Base-by-base conservation (phyloP, 2,329 filamentous ascomycete genomes). In the Ustulina deusta region DNA sequence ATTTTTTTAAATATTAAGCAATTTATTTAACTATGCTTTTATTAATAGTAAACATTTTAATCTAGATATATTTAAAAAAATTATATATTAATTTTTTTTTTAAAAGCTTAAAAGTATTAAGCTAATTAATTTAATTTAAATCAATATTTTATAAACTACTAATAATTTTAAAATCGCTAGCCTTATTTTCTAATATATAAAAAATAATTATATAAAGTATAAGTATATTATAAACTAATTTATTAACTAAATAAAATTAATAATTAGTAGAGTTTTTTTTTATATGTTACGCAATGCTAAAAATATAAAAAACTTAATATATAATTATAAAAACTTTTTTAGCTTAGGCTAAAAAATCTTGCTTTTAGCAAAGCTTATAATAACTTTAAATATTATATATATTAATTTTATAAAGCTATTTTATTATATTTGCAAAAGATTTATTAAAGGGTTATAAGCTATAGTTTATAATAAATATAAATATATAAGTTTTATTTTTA, bases 401-500 rank as follows among this genome's bases (percentile, higher is more conserved):
- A 49, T 49, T 49, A 17, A 49, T 49, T 17, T 49, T 49, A 49
- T 15, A 15, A 15, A 15, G 46, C 20, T 17, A 49, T 49, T 15
- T 49, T 49, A 15, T 49, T 15, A 15, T 15, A 27, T 49, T 49
- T 49, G 11, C 11, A 49, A 13, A 15, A 27, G 10, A 55, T 55
- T 15, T 55, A 55, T 55, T 20, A 11, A 38, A 15, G 11, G 25
- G 51, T 55, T 6, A 17, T 17, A 11, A 7, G 51, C 34, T 55
- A 55, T 15, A 55, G 34, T 38, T 38, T 55, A 55, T 55, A 55
- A 40, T 55, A 55, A 13, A 55, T 55, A 11, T 55, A 15, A 15
- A 55, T 55, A 15, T 55, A 15, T 55, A 55, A 55, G 51, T 55
- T 55, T 11, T 38, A 55, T 17, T 55, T 15, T 38, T 55, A 22